Conservation (phyloP, 2,329 filamentous ascomycete genomes). For the Hypoxylon sp. region DNA sequence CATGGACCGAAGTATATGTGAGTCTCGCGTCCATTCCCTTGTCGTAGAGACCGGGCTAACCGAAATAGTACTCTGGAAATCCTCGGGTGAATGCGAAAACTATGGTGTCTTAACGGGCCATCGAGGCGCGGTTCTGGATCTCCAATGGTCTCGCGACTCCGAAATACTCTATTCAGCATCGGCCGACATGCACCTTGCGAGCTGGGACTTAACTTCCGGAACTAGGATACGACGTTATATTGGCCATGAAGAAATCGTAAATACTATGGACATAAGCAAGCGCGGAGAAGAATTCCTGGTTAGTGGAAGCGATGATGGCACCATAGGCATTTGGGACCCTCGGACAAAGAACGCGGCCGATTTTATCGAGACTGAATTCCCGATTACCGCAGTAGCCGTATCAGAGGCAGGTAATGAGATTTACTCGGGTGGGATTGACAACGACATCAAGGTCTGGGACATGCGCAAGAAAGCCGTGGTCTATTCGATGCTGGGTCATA, state of each 20-base stretch:
- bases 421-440: constrained; percentile 94
- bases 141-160: constrained; percentile 97
- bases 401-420: constrained; percentile 95
- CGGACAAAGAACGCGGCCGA: constrained; percentile 89
- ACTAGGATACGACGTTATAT: constrained; percentile 90
- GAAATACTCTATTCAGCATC: constrained; percentile 91
- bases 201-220: constrained; percentile 95
- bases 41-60: constrained; percentile 11
- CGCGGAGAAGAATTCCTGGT: constrained; percentile 91
- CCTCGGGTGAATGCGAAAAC: constrained; percentile 93
- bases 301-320: constrained; percentile 93
- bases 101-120: constrained; percentile 91
- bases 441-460: constrained; percentile 98
- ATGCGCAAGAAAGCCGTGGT: constrained; percentile 89
- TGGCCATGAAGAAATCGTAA: constrained; percentile 96
- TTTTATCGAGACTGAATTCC: constrained; percentile 91
- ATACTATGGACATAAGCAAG: constrained; percentile 87
- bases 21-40: constrained; percentile 50
- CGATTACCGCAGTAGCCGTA: constrained; percentile 91
- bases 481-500: constrained; percentile 90
- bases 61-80: constrained; percentile 86
- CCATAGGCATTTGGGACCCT: constrained; percentile 96
- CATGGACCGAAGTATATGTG: constrained; percentile 93
- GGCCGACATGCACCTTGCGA: constrained; percentile 91
- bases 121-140: constrained; percentile 88